Base-by-base conservation (phyloP, 2,329 filamentous ascomycete genomes). In the Hymenoscyphus occultus region DNA sequence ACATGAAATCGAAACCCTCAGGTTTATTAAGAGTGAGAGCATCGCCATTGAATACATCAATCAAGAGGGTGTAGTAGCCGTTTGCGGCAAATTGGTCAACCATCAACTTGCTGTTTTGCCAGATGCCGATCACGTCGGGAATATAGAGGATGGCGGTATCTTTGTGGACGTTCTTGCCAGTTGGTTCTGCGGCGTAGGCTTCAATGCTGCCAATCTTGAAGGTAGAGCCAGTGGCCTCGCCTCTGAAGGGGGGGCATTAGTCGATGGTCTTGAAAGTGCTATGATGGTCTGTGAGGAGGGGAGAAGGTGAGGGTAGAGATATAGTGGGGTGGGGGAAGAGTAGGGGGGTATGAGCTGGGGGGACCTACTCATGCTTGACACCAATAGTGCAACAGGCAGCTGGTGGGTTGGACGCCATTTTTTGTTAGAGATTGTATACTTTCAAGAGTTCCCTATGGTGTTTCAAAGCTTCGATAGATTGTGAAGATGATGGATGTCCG, bases 11-110 rank as follows among this genome's bases (percentile, higher is more conserved):
- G 66, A 82, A 80, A 54, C 69, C 80, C 19, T 75, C 78, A 6
- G 80, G 77, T 16, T 61, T 59, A 74, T 87, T 83, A 67, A 89
- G 72, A 1, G 79, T 73, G 62, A 91, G 75, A 16, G 85, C 74
- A 73, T 91, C 87, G 66, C 87, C 89, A 68, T 86, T 82, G 81
- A 92, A 90, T 61, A 90, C 77, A 76, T 93, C 90, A 35, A 90
- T 84, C 67, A 93, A 82, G 54, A 91, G 78, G 64, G 72, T 74
- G 42, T 71, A 74, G 58, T 74, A 74, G 9, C 73, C 90, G 75
- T 90, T 89, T 69, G 85, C 84, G 64, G 91, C 91, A 75, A 84
- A 90, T 73, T 90, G 85, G 79, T 93, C 91, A 66, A 90, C 90
- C 71, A 92, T 84, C 68, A 90, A 80, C 77, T 88, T 77, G 73